Evolutionary conservation across 345 rosid genomes (phyloP).

Genomic region (Rhizophora apiculata): DNA sequence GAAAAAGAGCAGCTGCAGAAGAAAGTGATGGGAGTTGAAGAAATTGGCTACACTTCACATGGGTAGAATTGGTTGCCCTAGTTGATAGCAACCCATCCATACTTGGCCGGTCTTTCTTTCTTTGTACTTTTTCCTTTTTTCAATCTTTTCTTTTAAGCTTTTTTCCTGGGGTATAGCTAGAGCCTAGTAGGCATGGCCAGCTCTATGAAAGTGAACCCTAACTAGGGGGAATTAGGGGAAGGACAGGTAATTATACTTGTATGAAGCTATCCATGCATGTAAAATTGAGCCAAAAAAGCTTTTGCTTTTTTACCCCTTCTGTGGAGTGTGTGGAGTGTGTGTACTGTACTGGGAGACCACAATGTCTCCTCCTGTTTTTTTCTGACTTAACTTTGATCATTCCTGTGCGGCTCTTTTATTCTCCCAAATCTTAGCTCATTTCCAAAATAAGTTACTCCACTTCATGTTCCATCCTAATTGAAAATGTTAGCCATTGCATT

Average conservation of each 20-base stretch:
- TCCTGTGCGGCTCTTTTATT: too few relatives aligned
- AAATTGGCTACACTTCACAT: conserved; percentile 39
- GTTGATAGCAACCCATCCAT: conserved; percentile 28
- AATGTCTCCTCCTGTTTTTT: conserved; percentile 24
- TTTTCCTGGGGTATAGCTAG: background rate
- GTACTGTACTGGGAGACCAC: conserved; percentile 33
- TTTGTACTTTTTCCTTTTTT: background rate
- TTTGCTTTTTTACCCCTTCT: conserved; percentile 18
- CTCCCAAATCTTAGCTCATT: too few relatives aligned
- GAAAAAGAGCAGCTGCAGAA: background rate
- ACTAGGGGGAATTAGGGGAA: background rate
- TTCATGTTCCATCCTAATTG: too few relatives aligned
- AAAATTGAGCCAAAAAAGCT: conserved; percentile 3
- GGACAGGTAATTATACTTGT: conserved; percentile 15
- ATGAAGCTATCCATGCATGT: conserved; percentile 1
- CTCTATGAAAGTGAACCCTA: conserved; percentile 31
- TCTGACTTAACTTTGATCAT: conserved; percentile 12
- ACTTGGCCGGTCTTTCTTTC: conserved; percentile 3
- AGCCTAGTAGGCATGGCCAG: conserved; percentile 27
- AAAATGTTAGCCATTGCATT: too few relatives aligned
- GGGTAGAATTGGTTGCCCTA: conserved; percentile 36
- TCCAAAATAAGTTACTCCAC: too few relatives aligned
- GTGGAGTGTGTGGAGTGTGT: conserved; percentile 11
- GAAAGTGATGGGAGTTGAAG: conserved; percentile 18
- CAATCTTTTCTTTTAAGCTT: background rate